Base-by-base conservation (phyloP, 805 yeast species). In the Saccharomycopsis sp. region DNA sequence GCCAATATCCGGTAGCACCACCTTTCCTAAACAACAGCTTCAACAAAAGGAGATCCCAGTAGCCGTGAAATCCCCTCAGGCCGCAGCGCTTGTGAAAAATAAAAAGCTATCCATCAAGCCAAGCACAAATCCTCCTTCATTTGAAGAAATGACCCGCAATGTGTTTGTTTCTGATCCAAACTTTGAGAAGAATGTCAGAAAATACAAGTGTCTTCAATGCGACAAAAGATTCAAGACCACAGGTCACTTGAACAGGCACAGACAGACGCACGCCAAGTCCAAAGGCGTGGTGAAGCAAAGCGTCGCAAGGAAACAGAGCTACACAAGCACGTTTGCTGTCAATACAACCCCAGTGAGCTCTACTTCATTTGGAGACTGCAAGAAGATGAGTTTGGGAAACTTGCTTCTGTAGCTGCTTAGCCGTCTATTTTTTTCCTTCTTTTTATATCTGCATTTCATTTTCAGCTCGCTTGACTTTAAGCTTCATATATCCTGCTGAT, bases 141-240 rank as follows among this genome's bases (percentile, higher is more conserved):
- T 38, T 19, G 41, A 39, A 18, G 36, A 43, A 27, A 19, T 43
- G 27, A 43, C 46, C 9, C 34, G 43, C 13, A 30, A 10, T 10
- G 43, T 39, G 12, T 43, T 43, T 21, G 43, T 43, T 16, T 43
- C 46, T 7, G 31, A 43, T 22, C 46, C 46, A 30, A 43, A 43
- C 31, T 43, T 43, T 31, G 39, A 43, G 35, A 41, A 18, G 21
- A 19, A 38, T 17, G 25, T 34, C 22, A 26, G 46, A 33, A 43
- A 43, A 22, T 34, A 30, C 40, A 43, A 43, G 26, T 43, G 46
- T 18, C 32, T 4, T n/a, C 25, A 10, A 5, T 43, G 46, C 17
- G 46, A 43, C 36, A 43, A 41, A 27, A 18, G 46, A 18, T 43
- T 43, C 13, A 43, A 43, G 31, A 39, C 46, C 12, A 8, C 20